Percentiles rank a stretch among this genome's conserved stretches.
These are phyloP conservation scores for Exserohilum rostratum DNA, from an alignment of 2,329 filamentous ascomycete species.

Conservation along the genomic window DNA sequence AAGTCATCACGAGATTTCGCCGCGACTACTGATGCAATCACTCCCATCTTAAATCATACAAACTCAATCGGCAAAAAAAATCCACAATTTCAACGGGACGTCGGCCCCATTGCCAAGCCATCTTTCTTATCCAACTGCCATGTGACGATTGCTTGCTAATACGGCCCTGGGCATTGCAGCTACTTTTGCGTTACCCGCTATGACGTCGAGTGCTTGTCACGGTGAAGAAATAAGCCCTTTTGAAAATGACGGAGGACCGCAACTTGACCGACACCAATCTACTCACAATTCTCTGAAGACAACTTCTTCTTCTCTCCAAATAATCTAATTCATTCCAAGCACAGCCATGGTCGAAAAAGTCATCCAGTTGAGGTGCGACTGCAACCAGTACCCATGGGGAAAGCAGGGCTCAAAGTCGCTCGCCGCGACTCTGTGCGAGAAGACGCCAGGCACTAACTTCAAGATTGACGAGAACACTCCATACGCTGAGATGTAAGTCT, in stretches of 20 bases:
- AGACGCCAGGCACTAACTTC: slow-evolving; percentile 68
- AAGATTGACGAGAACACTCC: slow-evolving; percentile 66
- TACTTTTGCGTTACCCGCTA: slow-evolving; percentile 29
- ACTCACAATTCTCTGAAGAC: not conserved
- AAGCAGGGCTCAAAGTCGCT: slow-evolving; percentile 70
- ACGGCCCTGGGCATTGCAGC: slow-evolving; percentile 8
- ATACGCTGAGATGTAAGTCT: slow-evolving; percentile 64
- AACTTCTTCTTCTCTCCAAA: not conserved
- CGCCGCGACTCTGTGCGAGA: slow-evolving; percentile 68
- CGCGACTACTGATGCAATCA: not conserved
- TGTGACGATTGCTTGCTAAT: slow-evolving; percentile 21
- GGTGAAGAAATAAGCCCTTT: slow-evolving; percentile 10
- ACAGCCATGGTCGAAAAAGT: slow-evolving; percentile 57
- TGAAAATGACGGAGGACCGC: slow-evolving; percentile 7
- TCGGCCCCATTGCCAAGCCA: slow-evolving; percentile 8
- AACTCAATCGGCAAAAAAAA: not conserved
- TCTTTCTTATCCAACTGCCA: not conserved
- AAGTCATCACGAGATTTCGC: slow-evolving; percentile 3
- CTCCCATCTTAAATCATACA: not conserved
- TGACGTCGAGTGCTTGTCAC: slow-evolving; percentile 41
- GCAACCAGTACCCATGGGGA: slow-evolving; percentile 73
- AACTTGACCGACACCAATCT: slow-evolving; percentile 1
- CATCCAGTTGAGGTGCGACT: slow-evolving; percentile 60
- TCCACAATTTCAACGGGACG: slow-evolving; percentile 1
- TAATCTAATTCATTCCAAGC: not conserved